Base-by-base conservation (phyloP, 2,329 filamentous ascomycete genomes). In the Amauroascus verrucosus region DNA sequence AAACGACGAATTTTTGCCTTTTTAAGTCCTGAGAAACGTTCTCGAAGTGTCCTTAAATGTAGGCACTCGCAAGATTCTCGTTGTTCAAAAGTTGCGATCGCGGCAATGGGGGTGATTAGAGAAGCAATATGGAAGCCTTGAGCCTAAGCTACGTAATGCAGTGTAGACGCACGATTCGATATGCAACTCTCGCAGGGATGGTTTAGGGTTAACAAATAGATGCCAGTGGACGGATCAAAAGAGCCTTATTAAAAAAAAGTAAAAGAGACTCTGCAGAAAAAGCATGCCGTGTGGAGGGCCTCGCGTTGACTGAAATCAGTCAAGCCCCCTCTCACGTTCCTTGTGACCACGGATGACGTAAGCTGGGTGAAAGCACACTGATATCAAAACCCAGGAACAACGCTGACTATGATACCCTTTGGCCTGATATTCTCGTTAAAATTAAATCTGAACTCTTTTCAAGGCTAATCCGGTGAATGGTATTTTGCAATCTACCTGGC, bases 71-170 rank as follows among this genome's bases (percentile, higher is more conserved):
- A 14, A 16, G 2, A 6, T 38, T 38, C 35, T 20, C 5, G 11
- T 22, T 14, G n/a, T 38, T 28, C 40, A 20, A 30, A 46, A 37
- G 28, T 44, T 30, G 49, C 35, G 30, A 41, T 37, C 37, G 24
- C 26, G 8, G 38, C 7, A 26, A 6, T 14, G 40, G 32, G 8
- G 41, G 41, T 44, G 22, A 14, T 7, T 28, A 22, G 45, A 18
- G 30, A 45, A 51, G 26, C 22, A 52, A 52, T 46, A n/a, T 28
- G 50, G 50, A 28, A 28, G 50, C 41, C 50, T 50, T 45, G 50
- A 46, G 33, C 7, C 13, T 16, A 47, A 47, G 28, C 26, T 47
- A 47, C 44, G 44, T 47, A 47, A 47, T 47, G 26, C 28, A 14
- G 9, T 9, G n/a, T n/a, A 11, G 5, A 18, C 30, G 44, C n/a